These are phyloP conservation scores for Boletus eberwhitei DNA, from an alignment of 768 basidiomycete genomes.

Conservation along the genomic window DNA sequence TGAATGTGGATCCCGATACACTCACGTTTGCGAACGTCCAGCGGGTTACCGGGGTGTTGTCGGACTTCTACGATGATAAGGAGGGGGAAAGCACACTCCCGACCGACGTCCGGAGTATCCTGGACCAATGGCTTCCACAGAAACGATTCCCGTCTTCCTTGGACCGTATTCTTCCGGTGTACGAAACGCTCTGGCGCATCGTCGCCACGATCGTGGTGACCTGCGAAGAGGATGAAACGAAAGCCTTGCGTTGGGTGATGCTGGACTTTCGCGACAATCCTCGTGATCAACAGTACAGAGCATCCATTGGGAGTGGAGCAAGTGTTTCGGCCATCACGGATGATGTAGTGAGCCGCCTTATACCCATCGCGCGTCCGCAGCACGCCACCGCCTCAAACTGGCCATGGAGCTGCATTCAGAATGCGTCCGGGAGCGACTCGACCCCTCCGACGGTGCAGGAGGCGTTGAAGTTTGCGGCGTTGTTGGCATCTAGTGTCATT, in stretches of 20 bases:
- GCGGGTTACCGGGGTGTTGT: conserved; percentile 40
- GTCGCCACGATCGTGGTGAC: conserved; percentile 44
- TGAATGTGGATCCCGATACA: conserved; percentile 31
- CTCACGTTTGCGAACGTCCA: conserved; percentile 29
- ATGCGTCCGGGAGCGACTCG: neutral
- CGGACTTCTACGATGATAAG: conserved; percentile 40
- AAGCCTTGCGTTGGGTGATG: conserved; percentile 30
- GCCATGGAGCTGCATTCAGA: conserved; percentile 15
- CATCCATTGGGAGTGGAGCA: conserved; percentile 1
- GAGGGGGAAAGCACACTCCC: conserved; percentile 26
- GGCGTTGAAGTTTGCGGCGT: conserved; percentile 50
- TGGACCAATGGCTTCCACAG: conserved; percentile 41
- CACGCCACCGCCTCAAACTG: neutral
- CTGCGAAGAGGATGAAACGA: conserved; percentile 25
- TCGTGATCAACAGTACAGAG: conserved; percentile 21
- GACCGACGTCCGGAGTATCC: conserved; percentile 31
- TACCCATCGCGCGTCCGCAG: conserved; percentile 16
- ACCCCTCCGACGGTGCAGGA: conserved; percentile 40
- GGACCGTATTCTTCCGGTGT: conserved; percentile 54
- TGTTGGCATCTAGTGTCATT: conserved; percentile 44
- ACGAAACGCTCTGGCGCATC: conserved; percentile 63
- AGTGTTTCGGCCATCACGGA: conserved; percentile 25
- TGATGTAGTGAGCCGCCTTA: conserved; percentile 12
- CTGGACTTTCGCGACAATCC: conserved; percentile 36
- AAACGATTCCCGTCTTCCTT: conserved; percentile 32